Base-by-base conservation (phyloP, 1,284 basidiomycete genomes). In the Trametes hirsuta region DNA sequence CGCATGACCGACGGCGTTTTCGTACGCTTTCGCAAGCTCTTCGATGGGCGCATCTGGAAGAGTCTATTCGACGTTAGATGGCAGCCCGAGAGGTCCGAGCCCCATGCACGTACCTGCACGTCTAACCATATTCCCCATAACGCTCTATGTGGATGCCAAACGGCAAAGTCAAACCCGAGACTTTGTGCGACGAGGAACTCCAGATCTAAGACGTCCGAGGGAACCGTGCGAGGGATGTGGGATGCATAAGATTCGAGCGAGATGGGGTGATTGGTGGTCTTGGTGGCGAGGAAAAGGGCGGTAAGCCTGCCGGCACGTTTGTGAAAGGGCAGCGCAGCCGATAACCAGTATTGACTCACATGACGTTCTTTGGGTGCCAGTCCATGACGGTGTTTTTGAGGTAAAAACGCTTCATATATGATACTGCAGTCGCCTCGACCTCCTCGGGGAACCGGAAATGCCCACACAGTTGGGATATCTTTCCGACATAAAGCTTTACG, bases 351-450 rank as follows among this genome's bases (percentile, higher is more conserved):
- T 54, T 46, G 45, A 36, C 91, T 53, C 72, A 97, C 97, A 99
- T 98, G 71, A 99, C 94, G 68, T 93, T 93, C 77, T 97, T 97
- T 0, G 97, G 97, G 76, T 99, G 97, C 87, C 94, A 98, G 72
- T 99, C 96, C 95, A 99, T 98, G 54, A 95, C 94, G 1, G 95
- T 98, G 71, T 99, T 99, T 76, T 93, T 91, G 55, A 99, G 82
- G 73, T 99, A 99, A 77, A 99, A 99, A 4, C 97, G 84, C 74
- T 99, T 99, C 66, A 99, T 80, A 74, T 96, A 98, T 47, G 84
- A 88, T 58, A 94, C 86, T 0, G 95, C 94, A 0, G 96, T 98
- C 0, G 95, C 91, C 73, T 97, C 94, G 3, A 98, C 94, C 68
- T 92, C 88, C 68, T 97, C 94, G 0, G 94, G 91, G 67, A 97